These are phyloP conservation scores for Hebeloma cylindrosporum DNA, from an alignment of 768 basidiomycete species.

Conservation along the genomic window DNA sequence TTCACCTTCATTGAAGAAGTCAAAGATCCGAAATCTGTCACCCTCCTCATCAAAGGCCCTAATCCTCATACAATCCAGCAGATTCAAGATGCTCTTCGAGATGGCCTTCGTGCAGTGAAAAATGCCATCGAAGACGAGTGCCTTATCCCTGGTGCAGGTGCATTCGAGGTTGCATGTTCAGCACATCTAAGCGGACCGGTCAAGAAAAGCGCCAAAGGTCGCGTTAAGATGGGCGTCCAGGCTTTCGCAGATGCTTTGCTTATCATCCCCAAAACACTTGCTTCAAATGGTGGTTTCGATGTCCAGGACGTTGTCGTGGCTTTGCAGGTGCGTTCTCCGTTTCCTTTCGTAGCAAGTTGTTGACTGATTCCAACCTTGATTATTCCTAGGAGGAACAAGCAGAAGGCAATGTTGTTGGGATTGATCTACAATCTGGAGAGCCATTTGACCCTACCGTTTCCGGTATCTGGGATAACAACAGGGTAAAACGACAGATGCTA, in stretches of 20 bases:
- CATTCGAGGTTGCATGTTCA: constrained; percentile 93
- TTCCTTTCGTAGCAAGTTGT: not conserved
- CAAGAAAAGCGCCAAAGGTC: constrained; percentile 87
- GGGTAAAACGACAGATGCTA: constrained; percentile 98
- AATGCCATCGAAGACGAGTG: constrained; percentile 91
- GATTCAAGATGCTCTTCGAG: constrained; percentile 96
- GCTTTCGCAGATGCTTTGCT: constrained; percentile 95
- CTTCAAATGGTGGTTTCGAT: constrained; percentile 94
- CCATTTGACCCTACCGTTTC: constrained; percentile 95
- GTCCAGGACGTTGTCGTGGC: constrained; percentile 94
- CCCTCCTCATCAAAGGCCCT: constrained; percentile 95
- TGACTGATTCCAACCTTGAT: not conserved
- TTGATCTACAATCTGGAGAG: constrained; percentile 92
- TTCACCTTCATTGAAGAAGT: constrained; percentile 98
- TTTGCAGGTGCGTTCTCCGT: constrained; percentile 66
- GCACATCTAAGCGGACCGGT: constrained; percentile 75
- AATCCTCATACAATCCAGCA: constrained; percentile 95
- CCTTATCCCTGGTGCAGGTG: constrained; percentile 94
- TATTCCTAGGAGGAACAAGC: constrained; percentile 79
- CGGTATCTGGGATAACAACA: constrained; percentile 98
- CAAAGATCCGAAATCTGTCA: constrained; percentile 92
- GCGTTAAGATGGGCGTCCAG: constrained; percentile 95
- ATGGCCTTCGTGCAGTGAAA: constrained; percentile 94
- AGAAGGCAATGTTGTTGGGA: constrained; percentile 88
- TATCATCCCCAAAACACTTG: constrained; percentile 94